Conservation (phyloP, 2,329 filamentous ascomycete species). For the Thermoascus crustaceus region DNA sequence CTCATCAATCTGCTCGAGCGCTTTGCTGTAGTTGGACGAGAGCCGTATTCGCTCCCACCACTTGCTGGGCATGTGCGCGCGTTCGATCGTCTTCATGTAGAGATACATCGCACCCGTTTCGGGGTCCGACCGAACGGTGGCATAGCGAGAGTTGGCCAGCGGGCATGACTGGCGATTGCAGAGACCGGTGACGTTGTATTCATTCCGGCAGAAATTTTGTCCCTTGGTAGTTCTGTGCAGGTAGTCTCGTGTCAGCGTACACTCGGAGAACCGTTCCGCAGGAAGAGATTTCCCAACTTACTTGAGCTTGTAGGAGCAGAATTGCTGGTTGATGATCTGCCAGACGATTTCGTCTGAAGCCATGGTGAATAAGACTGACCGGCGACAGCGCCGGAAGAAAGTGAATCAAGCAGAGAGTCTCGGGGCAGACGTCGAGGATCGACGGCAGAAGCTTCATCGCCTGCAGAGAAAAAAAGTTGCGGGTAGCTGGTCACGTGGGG, state of each 20-base stretch:
- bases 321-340: conserved; percentile 92
- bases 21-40: conserved; percentile 82
- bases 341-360: conserved; percentile 95
- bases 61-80: conserved; percentile 77
- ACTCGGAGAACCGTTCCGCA: conserved; percentile 7
- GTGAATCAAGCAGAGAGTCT: conserved; percentile 7
- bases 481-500: conserved; percentile 9
- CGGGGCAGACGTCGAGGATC: conserved; percentile 8
- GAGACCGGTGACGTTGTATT: conserved; percentile 76
- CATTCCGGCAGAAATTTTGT: conserved; percentile 92
- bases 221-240: conserved; percentile 63
- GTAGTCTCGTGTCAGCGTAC: conserved; percentile 8
- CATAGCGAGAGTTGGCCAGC: conserved; percentile 85
- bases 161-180: conserved; percentile 85
- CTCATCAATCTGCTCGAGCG: conserved; percentile 78
- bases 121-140: conserved; percentile 77
- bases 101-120: conserved; percentile 78
- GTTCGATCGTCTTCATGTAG: conserved; percentile 93
- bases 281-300: conserved; percentile 37
- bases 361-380: conserved; percentile 42
- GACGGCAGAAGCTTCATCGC: too few species aligned
- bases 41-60: conserved; percentile 92
- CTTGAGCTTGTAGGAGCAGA: conserved; percentile 93
- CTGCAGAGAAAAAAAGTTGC: conserved; percentile 8
- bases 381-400: conserved; percentile 10